A percentile compares a stretch with the other conserved stretches of the same genome.
These are phyloP conservation scores for Apophysomyces ossiformis DNA, from an alignment of 371 early-diverging fungal genomes.

Conservation along the genomic window DNA sequence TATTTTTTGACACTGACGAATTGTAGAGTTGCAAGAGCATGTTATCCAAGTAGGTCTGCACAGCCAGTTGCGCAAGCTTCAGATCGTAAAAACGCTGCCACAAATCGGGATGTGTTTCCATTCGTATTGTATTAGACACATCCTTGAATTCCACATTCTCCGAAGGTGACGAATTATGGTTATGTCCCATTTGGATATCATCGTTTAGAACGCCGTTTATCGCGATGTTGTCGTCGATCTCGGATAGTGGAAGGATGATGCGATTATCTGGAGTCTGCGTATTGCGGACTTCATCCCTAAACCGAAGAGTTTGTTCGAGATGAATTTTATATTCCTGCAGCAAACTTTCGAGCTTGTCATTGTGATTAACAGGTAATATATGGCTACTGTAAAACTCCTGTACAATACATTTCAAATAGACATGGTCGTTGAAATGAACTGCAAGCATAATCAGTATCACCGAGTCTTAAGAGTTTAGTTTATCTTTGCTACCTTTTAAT, in stretches of 20 bases:
- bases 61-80: slow-evolving; percentile 52
- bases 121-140: slow-evolving; percentile 28
- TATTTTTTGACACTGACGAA: slow-evolving; percentile 17
- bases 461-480: neutral
- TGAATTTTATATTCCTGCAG: slow-evolving; percentile 24
- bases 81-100: slow-evolving; percentile 35
- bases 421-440: neutral
- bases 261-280: slow-evolving; percentile 21
- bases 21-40: slow-evolving; percentile 1
- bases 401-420: neutral
- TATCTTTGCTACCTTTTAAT: slow-evolving; percentile 1
- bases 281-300: slow-evolving; percentile 19
- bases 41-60: slow-evolving; percentile 58
- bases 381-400: neutral
- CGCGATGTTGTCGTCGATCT: slow-evolving; percentile 30
- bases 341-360: slow-evolving; percentile 19
- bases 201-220: slow-evolving; percentile 38
- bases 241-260: slow-evolving; percentile 39
- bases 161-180: slow-evolving; percentile 31
- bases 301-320: slow-evolving; percentile 23
- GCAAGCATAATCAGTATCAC: neutral
- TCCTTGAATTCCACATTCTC: slow-evolving; percentile 38
- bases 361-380: neutral
- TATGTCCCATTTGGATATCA: slow-evolving; percentile 34
- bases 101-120: slow-evolving; percentile 33